Evolutionary conservation across 257 asterid genomes (phyloP), one percentile per base, ranked within the genome.

Genomic region (Ilex asprella): DNA sequence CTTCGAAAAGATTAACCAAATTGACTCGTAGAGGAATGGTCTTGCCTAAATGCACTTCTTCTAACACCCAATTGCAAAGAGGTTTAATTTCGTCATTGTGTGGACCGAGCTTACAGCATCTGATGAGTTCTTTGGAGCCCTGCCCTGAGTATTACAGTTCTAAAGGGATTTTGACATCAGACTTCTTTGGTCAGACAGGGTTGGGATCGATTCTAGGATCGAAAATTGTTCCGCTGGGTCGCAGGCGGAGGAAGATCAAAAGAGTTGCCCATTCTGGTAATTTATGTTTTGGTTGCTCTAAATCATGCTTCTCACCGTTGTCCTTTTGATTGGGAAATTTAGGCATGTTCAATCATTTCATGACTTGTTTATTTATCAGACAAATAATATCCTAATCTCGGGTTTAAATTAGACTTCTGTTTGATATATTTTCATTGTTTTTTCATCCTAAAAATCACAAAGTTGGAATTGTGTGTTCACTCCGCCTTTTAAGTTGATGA

Each of bases 1-100:
- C 63, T 62, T 73, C 71, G 49, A 35, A 35, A 35, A 35, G 41
- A 35, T 35, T 4, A 8, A 21, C 73, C 64, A 81, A 69, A 75
- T 81, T 83, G 82, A 77, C 83, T 59, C 80, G 80, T 63, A 62
- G 84, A 77, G 73, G 49, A 70, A 78, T 75, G 70, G 76, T 62
- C 53, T 75, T 75, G 41, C 56, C 75, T 16, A 75, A 68, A 73
- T 84, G 72, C 65, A 70, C 67, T 6, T 50, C 75, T 84, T 0
- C 70, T 50, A n/a, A 60, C 56, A 12, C 54, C 54, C n/a, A 49
- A 11, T 49, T 4, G 11, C 16, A 12, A 12, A n/a, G 13, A 11
- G 14, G 54, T 49, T 12, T 49, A 49, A 49, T 49, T 15, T 6
- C 10, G 5, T 49, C 54, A 4, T 0, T 53, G 5, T 53, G 57